A percentile compares a stretch with the other conserved stretches of the same genome.
Conservation (phyloP, 176 grass and related monocot genomes). For the Eleusine indica region DNA sequence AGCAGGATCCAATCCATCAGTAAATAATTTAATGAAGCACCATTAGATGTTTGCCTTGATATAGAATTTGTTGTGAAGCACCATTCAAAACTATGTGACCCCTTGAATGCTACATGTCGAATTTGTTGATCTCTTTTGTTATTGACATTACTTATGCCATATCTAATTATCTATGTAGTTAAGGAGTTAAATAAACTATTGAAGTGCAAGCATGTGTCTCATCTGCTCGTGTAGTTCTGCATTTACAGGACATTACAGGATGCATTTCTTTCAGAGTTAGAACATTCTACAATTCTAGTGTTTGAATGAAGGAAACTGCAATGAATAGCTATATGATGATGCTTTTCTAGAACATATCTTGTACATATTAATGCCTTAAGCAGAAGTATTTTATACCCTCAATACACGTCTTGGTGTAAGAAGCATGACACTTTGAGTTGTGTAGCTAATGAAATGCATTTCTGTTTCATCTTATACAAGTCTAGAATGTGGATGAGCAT, state of each 20-base stretch:
- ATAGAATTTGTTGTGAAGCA: neutral
- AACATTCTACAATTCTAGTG: conserved; percentile 6
- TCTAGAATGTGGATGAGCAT: neutral
- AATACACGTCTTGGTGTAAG: neutral
- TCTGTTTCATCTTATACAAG: neutral
- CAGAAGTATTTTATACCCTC: neutral
- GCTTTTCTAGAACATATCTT: neutral
- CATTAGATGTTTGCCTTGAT: neutral
- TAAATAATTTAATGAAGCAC: neutral
- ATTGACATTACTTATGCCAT: neutral
- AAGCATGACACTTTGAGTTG: neutral
- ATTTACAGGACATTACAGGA: neutral
- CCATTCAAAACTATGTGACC: too few relatives aligned
- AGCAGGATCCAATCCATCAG: neutral
- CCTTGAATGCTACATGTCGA: neutral
- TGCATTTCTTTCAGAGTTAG: neutral
- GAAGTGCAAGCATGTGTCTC: neutral
- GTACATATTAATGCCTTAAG: neutral
- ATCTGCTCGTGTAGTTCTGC: neutral
- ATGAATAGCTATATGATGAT: neutral
- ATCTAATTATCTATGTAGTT: neutral
- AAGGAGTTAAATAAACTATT: neutral
- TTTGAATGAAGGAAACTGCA: conserved; percentile 9
- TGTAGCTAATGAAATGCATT: neutral
- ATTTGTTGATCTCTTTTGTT: neutral